A percentile compares a stretch with the other conserved stretches of the same genome.
Conservation (phyloP, 75 land plant species). For the Pinus tabuliformis region DNA sequence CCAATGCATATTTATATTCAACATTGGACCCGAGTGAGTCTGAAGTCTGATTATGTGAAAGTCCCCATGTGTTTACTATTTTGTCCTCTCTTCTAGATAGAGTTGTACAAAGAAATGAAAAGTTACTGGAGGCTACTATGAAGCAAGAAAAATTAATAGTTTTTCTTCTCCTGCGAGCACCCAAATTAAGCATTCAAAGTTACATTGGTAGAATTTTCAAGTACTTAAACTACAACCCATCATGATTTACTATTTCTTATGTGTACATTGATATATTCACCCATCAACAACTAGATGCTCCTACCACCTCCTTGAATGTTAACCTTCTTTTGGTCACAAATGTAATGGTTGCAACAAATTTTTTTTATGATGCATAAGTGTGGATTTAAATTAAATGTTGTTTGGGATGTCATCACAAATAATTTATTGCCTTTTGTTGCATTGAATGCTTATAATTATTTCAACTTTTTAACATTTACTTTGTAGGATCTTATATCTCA, state of each 20-base stretch:
- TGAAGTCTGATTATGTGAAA: conserved; percentile 14
- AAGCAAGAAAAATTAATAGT: conserved; percentile 24
- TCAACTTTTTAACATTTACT: too few species aligned
- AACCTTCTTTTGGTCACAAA: conserved; percentile 73
- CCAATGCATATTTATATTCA: conserved; percentile 14
- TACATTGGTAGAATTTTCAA: conserved; percentile 69
- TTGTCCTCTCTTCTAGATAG: conserved; percentile 55
- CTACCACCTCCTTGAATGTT: conserved; percentile 58
- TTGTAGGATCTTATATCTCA: too few species aligned
- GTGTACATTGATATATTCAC: conserved; percentile 57
- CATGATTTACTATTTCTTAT: conserved; percentile 26
- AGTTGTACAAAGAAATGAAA: conserved; percentile 50
- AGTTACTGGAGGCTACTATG: conserved; percentile 11
- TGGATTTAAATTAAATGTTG: too few species aligned
- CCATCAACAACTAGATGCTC: conserved; percentile 31
- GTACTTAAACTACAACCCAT: conserved; percentile 15
- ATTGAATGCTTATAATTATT: too few species aligned
- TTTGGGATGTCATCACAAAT: too few species aligned
- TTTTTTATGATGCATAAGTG: conserved; percentile 51
- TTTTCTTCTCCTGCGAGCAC: conserved; percentile 57
- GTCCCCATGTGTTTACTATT: conserved; percentile 41
- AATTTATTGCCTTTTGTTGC: too few species aligned
- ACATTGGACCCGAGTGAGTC: conserved; percentile 28
- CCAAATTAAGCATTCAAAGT: conserved; percentile 45
- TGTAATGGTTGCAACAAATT: conserved; percentile 68